A percentile compares a stretch with the other conserved stretches of the same genome.
Conservation (phyloP, 2,329 filamentous ascomycete genomes). For the Ascochyta koolunga region DNA sequence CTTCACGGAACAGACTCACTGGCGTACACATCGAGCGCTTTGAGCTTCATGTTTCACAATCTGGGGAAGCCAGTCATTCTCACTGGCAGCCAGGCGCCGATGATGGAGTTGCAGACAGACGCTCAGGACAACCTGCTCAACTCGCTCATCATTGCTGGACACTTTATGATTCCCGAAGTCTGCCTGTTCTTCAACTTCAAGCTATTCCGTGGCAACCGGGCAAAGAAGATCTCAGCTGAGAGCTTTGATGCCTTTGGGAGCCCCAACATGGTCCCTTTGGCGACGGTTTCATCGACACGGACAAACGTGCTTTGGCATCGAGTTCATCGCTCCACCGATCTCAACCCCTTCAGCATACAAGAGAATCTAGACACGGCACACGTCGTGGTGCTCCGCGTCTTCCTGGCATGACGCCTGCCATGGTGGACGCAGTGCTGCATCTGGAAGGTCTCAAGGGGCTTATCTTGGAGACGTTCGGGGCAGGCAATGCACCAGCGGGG, state of each 20-base stretch:
- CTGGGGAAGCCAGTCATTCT: conserved; percentile 90
- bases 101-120: conserved; percentile 89
- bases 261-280: conserved; percentile 84
- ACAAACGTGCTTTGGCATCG: conserved; percentile 82
- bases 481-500: conserved; percentile 87
- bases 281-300: conserved; percentile 78
- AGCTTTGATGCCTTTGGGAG: conserved; percentile 87
- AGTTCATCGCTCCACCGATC: conserved; percentile 73
- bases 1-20: conserved; percentile 90
- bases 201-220: conserved; percentile 85
- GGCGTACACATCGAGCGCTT: conserved; percentile 83
- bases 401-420: conserved; percentile 90
- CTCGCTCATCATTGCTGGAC: conserved; percentile 86
- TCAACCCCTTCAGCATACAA: conserved; percentile 76
- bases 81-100: conserved; percentile 74
- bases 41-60: conserved; percentile 92
- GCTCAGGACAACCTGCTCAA: conserved; percentile 89
- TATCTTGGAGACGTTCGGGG: conserved; percentile 89
- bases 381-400: conserved; percentile 86
- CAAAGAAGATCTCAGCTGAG: conserved; percentile 85
- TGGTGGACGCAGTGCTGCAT: conserved; percentile 83
- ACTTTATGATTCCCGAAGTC: conserved; percentile 91
- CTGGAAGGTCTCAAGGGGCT: conserved; percentile 79
- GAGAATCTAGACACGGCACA: conserved; percentile 78
- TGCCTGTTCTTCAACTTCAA: conserved; percentile 93